Base-by-base conservation (phyloP, 306 rosid species). In the Glycine latifolia region DNA sequence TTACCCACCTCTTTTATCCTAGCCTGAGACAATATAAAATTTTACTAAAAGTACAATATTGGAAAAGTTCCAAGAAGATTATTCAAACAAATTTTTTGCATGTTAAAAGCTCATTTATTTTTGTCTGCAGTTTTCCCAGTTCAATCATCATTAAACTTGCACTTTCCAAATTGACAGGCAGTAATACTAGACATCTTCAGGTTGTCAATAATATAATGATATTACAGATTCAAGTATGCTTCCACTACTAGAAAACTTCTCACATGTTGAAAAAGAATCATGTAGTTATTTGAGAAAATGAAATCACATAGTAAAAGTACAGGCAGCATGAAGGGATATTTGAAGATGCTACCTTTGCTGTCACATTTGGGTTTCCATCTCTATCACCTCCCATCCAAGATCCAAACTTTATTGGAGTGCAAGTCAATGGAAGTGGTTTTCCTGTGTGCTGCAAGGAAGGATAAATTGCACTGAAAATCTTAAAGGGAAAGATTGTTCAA, bases 301-400 rank as follows among this genome's bases (percentile, higher is more conserved):
- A 82, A 79, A 71, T 67, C 65, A 31, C 10, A 59, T 33, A 56
- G 37, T 13, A 15, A 46, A 72, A 62, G 66, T 61, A 37, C 4
- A 65, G 71, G 71, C 5, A 63, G 26, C 20, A 14, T 37, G 48
- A 39, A 65, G 43, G 43, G 17, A 67, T 49, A 35, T 69, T 13
- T 58, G 11, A 68, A 79, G 73, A 48, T n/a, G 67, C 73, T 56
- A 92, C 98, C 94, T 92, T 91, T 31, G 98, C 90, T 37, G 98
- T 94, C 47, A 94, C 98, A 81, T 92, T 94, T 61, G 98, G 98
- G 81, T 94, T 94, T 85, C 98, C 98, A 89, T 94, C 98, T 84
- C 98, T 89, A 62, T 92, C 98, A 81, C 98, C 98, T 75, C 98
- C 98, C 97, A 94, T 94, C 98, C 98, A 92, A 73, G 98, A 94